Evolutionary conservation across 2,329 filamentous ascomycete genomes (phyloP).

Genomic region (Pseudocercospora crystallina): DNA sequence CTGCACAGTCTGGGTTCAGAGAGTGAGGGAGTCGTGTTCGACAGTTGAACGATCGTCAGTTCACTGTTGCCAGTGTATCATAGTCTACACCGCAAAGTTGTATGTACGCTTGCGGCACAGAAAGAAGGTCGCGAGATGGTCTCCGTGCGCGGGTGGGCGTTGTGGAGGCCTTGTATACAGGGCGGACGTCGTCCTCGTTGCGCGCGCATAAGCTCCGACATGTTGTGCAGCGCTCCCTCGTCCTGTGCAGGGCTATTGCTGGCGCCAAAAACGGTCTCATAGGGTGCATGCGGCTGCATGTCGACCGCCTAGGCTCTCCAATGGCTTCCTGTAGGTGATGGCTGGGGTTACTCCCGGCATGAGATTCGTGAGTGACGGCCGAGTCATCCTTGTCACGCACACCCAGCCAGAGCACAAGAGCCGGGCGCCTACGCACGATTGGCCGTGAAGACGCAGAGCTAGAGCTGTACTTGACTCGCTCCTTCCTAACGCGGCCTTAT

Average conservation of each 20-base stretch:
- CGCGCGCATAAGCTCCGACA: slow-evolving; percentile 35
- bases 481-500: slow-evolving; percentile 7
- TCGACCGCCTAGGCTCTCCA: slow-evolving; percentile 12
- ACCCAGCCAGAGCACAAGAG: slow-evolving; percentile 7
- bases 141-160: slow-evolving; percentile 43
- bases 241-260: slow-evolving; percentile 22
- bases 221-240: slow-evolving; percentile 27
- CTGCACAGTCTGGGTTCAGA: slow-evolving; percentile 4
- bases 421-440: slow-evolving; percentile 22
- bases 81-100: slow-evolving; percentile 15
- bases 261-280: slow-evolving; percentile 27
- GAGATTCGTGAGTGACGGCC: slow-evolving; percentile 17
- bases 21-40: background rate
- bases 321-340: slow-evolving; percentile 12
- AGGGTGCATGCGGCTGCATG: slow-evolving; percentile 18
- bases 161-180: slow-evolving; percentile 45
- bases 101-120: slow-evolving; percentile 29
- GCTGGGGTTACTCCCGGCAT: slow-evolving; percentile 10
- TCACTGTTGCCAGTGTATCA: slow-evolving; percentile 24
- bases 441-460: slow-evolving; percentile 9
- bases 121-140: slow-evolving; percentile 39
- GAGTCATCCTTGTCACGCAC: slow-evolving; percentile 23
- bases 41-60: slow-evolving; percentile 12
- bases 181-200: slow-evolving; percentile 29
- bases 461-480: slow-evolving; percentile 7